Percentiles rank a stretch among this genome's conserved stretches.
Conservation (phyloP, 2,329 filamentous ascomycete genomes). For the Ceratocystis lukuohia region DNA sequence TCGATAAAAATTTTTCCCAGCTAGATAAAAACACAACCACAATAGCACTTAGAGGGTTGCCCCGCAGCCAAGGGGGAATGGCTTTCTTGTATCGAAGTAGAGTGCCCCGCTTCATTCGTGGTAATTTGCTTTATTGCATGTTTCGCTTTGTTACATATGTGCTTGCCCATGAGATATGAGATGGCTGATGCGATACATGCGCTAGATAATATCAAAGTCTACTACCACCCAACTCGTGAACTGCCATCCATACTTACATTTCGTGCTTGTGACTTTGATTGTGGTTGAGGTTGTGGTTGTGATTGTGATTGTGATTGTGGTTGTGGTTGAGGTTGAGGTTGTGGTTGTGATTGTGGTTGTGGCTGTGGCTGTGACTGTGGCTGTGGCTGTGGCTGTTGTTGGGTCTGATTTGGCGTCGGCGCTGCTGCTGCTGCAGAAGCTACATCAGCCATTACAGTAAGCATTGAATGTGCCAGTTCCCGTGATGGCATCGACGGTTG, state of each 20-base stretch:
- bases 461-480: conserved; percentile 11
- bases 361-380: background rate
- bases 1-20: conserved; percentile 4
- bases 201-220: background rate
- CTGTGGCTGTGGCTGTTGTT: background rate
- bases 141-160: background rate
- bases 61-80: background rate
- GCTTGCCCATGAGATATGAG: background rate
- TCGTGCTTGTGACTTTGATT: background rate
- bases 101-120: background rate
- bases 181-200: background rate
- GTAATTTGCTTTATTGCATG: background rate
- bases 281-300: background rate
- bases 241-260: background rate
- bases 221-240: conserved; percentile 7
- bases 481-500: conserved; percentile 9
- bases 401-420: background rate
- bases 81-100: background rate
- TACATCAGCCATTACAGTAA: conserved; percentile 16
- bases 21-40: background rate
- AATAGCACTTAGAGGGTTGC: background rate
- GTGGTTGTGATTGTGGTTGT: background rate
- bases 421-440: conserved; percentile 9
- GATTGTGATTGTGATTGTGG: too few species aligned
- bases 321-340: too few species aligned